Evolutionary conservation across 2,329 filamentous ascomycete genomes (phyloP).

Genomic region (Didymella sp.): DNA sequence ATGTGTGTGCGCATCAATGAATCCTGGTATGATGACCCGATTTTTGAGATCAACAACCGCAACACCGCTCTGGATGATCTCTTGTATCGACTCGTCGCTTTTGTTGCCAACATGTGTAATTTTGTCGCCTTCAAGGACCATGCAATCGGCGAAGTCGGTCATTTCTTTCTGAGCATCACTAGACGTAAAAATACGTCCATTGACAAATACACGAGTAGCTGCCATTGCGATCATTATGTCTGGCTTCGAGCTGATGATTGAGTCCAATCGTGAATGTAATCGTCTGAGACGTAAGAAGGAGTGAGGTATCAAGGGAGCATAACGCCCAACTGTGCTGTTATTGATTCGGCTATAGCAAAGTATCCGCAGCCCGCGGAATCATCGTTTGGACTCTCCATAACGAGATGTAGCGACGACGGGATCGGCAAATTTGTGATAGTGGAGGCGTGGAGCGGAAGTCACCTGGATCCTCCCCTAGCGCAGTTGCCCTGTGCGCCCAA

Average conservation of each 20-base stretch:
- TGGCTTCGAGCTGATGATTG: not conserved
- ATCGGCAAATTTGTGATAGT: not conserved
- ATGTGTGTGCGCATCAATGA: slow-evolving; percentile 63
- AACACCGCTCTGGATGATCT: slow-evolving; percentile 5
- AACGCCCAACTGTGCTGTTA: not conserved
- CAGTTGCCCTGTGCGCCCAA: not conserved
- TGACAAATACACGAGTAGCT: slow-evolving; percentile 14
- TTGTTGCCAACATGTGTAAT: slow-evolving; percentile 12
- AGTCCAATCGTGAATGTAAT: not conserved
- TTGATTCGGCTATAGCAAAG: slow-evolving; percentile 1
- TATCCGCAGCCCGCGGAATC: slow-evolving; percentile 4
- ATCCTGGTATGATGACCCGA: slow-evolving; percentile 56
- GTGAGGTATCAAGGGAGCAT: not conserved
- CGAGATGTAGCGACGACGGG: not conserved
- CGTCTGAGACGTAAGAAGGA: not conserved
- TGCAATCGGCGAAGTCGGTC: slow-evolving; percentile 14
- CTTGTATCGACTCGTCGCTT: slow-evolving; percentile 3
- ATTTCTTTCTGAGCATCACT: slow-evolving; percentile 1
- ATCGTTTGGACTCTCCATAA: not conserved
- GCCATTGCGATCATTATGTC: slow-evolving; percentile 1
- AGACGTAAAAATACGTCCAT: slow-evolving; percentile 18
- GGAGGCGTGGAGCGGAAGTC: not conserved
- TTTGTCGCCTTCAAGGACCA: slow-evolving; percentile 14
- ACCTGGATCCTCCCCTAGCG: not conserved
- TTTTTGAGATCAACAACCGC: slow-evolving; percentile 40